Percentiles rank a stretch among this genome's conserved stretches.
Evolutionary conservation across 257 asterid genomes (phyloP).

Genomic region (Ehretia macrophylla): DNA sequence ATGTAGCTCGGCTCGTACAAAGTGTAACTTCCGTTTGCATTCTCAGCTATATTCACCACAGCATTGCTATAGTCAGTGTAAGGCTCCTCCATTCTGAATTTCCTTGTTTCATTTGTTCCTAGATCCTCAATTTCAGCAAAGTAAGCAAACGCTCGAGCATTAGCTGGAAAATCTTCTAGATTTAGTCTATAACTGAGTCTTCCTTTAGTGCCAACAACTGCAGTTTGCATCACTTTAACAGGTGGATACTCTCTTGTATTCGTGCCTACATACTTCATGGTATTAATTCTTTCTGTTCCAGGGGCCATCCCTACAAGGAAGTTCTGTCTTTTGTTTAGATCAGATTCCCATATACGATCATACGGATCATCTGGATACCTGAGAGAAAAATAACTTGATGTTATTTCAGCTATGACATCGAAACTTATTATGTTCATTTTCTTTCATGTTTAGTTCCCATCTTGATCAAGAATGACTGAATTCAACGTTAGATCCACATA

Average conservation of each 20-base stretch:
- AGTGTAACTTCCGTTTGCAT: conserved; percentile 87
- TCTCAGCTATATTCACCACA: conserved; percentile 89
- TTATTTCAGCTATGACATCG: neutral
- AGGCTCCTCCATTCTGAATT: conserved; percentile 84
- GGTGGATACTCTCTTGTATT: conserved; percentile 95
- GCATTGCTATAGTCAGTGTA: conserved; percentile 81
- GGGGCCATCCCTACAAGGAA: conserved; percentile 91
- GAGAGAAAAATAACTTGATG: conserved; percentile 10
- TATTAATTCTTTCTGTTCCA: conserved; percentile 80
- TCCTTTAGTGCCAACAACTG: conserved; percentile 77
- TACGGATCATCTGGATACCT: conserved; percentile 97
- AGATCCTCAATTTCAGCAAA: conserved; percentile 87
- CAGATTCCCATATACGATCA: conserved; percentile 96
- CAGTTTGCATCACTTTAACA: conserved; percentile 90
- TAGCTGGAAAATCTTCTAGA: conserved; percentile 91
- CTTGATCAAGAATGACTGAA: too few relatives aligned
- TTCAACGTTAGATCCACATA: too few relatives aligned
- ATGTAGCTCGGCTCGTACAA: conserved; percentile 95
- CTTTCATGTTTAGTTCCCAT: neutral
- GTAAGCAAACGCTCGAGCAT: conserved; percentile 86
- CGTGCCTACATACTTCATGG: conserved; percentile 47
- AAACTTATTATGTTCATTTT: too few relatives aligned
- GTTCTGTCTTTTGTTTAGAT: conserved; percentile 67
- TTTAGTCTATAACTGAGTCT: conserved; percentile 69
- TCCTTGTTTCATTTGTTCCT: conserved; percentile 58